These are phyloP conservation scores for Linanthus parryae DNA, from an alignment of 148 eudicot species.

Conservation along the genomic window DNA sequence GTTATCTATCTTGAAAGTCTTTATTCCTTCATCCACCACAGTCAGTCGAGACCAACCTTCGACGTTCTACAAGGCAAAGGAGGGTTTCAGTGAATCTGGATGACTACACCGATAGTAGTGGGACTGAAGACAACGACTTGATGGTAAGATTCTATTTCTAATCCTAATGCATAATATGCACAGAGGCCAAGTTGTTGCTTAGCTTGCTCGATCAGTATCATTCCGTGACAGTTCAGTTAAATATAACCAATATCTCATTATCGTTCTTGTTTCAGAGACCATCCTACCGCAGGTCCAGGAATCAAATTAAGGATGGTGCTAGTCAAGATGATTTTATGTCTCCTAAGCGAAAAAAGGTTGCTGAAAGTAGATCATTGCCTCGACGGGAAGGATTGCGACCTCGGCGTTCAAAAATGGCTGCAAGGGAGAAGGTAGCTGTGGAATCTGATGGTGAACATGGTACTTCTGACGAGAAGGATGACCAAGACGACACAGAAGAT, in stretches of 20 bases:
- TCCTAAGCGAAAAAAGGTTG: slow-evolving; percentile 42
- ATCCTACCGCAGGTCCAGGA: slow-evolving; percentile 53
- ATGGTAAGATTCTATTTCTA: slow-evolving; percentile 54
- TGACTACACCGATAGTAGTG: slow-evolving; percentile 83
- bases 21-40: slow-evolving; percentile 24
- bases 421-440: slow-evolving; percentile 26
- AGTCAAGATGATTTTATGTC: slow-evolving; percentile 44
- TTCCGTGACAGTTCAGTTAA: too few species aligned
- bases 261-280: slow-evolving; percentile 44
- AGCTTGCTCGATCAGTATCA: too few species aligned
- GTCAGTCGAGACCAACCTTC: slow-evolving; percentile 64
- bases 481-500: slow-evolving; percentile 56
- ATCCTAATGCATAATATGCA: slow-evolving; percentile 6
- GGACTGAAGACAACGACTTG: slow-evolving; percentile 74
- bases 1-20: background rate
- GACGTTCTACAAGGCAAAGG: slow-evolving; percentile 95
- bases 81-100: slow-evolving; percentile 65
- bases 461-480: slow-evolving; percentile 64
- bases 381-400: slow-evolving; percentile 89
- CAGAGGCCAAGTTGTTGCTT: slow-evolving; percentile 5
- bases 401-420: slow-evolving; percentile 51
- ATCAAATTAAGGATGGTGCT: slow-evolving; percentile 37
- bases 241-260: too few species aligned
- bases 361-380: slow-evolving; percentile 36
- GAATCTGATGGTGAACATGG: slow-evolving; percentile 70